Percentiles rank a stretch among this genome's conserved stretches.
These are phyloP conservation scores for Vinca minor DNA, from an alignment of 257 asterid genomes.

Conservation along the genomic window DNA sequence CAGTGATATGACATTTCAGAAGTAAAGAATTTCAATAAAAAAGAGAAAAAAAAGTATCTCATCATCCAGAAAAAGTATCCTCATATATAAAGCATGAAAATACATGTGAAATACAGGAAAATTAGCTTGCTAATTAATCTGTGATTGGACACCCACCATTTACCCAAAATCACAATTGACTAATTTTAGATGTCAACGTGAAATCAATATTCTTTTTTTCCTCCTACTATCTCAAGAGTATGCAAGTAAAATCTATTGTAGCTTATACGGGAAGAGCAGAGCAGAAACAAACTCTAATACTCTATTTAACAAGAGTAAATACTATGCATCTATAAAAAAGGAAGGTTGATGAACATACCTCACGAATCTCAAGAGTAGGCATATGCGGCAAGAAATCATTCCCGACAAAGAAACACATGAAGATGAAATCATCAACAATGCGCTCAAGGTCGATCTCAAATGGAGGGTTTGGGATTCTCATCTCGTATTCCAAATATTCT, in stretches of 20 bases:
- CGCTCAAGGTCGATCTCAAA: conserved; percentile 74
- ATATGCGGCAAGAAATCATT: conserved; percentile 97
- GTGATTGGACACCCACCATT: not conserved
- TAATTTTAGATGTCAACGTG: not conserved
- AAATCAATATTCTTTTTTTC: not conserved
- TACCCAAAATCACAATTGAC: not conserved
- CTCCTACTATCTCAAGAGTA: not conserved
- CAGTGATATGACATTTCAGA: not conserved
- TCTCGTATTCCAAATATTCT: conserved; percentile 84
- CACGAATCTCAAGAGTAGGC: conserved; percentile 99
- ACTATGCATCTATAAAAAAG: too few species aligned
- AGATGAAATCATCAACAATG: conserved; percentile 85
- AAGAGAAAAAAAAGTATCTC: not conserved
- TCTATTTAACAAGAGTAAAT: too few species aligned
- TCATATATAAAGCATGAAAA: not conserved
- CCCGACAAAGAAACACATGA: conserved; percentile 95
- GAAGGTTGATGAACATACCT: conserved; percentile 40
- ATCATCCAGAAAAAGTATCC: not conserved
- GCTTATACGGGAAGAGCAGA: not conserved
- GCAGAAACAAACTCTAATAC: not conserved
- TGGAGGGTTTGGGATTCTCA: conserved; percentile 84
- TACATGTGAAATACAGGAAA: not conserved
- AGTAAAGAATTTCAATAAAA: not conserved
- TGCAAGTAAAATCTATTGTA: not conserved
- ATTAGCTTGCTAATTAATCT: not conserved